Percentiles rank a stretch among this genome's conserved stretches.
Evolutionary conservation across 129 eudicot species (phyloP).

Genomic region (Cynara cardunculus): DNA sequence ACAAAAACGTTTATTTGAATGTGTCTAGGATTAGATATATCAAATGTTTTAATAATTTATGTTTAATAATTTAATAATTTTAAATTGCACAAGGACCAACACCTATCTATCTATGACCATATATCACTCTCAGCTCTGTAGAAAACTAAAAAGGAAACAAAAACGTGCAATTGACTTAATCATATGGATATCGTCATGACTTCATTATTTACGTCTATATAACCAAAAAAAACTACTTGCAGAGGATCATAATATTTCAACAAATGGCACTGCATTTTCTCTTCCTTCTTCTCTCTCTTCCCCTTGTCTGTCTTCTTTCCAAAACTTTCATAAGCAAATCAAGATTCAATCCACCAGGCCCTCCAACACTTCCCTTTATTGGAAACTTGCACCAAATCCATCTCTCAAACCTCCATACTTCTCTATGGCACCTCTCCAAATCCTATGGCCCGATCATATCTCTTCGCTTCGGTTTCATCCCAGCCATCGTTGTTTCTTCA

Average conservation of each 20-base stretch:
- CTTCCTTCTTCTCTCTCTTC: not conserved
- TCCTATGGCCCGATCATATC: constrained; percentile 31
- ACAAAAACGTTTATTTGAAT: too few species aligned
- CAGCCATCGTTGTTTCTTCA: constrained; percentile 27
- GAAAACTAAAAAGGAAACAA: too few species aligned
- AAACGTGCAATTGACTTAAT: too few species aligned
- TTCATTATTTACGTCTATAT: too few species aligned
- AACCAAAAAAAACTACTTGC: not conserved
- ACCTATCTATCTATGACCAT: too few species aligned
- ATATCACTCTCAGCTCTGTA: too few species aligned
- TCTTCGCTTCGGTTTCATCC: constrained; percentile 19
- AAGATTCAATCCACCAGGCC: constrained; percentile 28
- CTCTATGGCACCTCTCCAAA: constrained; percentile 24
- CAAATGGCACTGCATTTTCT: not conserved
- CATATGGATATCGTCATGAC: not conserved
- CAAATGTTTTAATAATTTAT: too few species aligned
- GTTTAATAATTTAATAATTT: too few species aligned
- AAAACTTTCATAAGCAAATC: not conserved
- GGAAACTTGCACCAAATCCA: constrained; percentile 29
- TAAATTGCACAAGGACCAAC: too few species aligned
- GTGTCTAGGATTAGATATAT: too few species aligned
- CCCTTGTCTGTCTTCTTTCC: constrained; percentile 5
- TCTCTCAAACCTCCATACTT: constrained; percentile 1
- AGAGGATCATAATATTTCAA: not conserved
- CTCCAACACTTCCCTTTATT: constrained; percentile 27